Percentiles rank a stretch among this genome's conserved stretches.
phyloP scores from a whole-genome alignment of 1,284 basidiomycete species.

The Leccinum fuscescens region DNA sequence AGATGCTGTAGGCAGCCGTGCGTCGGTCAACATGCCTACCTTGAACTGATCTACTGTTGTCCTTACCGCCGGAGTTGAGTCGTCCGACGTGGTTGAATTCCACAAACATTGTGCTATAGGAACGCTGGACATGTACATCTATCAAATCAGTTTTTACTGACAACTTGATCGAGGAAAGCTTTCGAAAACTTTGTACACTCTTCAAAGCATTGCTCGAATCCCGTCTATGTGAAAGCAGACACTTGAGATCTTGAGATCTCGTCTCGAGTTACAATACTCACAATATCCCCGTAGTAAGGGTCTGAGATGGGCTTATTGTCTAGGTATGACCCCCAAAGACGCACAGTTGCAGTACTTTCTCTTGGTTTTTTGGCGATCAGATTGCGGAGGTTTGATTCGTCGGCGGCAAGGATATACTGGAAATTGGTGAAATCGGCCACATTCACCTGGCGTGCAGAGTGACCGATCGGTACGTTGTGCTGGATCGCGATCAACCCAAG shows the following conservation, averaged over 20 bases:
- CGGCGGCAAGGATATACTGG: conserved; percentile 71
- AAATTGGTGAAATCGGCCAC: conserved; percentile 61
- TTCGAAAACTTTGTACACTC: conserved; percentile 67
- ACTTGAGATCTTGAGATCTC: background rate
- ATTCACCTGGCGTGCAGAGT: conserved; percentile 57
- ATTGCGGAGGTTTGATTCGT: conserved; percentile 61
- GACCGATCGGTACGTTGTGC: conserved; percentile 60
- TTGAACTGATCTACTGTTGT: conserved; percentile 20
- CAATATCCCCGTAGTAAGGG: conserved; percentile 72
- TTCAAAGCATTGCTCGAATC: conserved; percentile 59
- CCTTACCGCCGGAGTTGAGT: background rate
- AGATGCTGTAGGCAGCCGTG: conserved; percentile 75
- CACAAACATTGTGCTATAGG: conserved; percentile 4
- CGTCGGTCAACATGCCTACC: conserved; percentile 83
- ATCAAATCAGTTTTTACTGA: conserved; percentile 33
- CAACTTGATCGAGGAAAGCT: conserved; percentile 68
- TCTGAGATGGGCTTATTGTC: conserved; percentile 65
- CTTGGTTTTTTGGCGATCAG: conserved; percentile 54
- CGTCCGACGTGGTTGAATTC: conserved; percentile 6
- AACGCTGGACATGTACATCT: background rate
- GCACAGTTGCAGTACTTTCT: conserved; percentile 54
- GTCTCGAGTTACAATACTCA: conserved; percentile 31
- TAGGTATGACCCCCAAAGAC: conserved; percentile 73
- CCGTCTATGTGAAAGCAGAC: conserved; percentile 29
- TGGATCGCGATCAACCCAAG: conserved; percentile 26